Evolutionary conservation across 208 protist species (phyloP).

Genomic region (Leishmania martiniquensis): DNA sequence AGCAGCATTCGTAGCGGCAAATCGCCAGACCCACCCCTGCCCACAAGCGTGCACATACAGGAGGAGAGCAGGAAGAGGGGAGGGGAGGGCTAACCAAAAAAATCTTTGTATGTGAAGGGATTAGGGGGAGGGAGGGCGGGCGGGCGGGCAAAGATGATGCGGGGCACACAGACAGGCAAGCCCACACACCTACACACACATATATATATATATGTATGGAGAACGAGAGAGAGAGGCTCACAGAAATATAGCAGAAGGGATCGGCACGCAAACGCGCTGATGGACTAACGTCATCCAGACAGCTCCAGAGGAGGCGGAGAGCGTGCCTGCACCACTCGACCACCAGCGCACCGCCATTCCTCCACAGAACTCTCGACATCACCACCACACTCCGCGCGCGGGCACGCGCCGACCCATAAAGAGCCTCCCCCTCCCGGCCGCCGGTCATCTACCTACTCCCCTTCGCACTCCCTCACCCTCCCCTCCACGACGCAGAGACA

Average conservation of each 20-base stretch:
- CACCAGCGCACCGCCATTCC: neutral
- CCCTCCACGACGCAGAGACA: no score
- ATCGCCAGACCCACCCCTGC: no score
- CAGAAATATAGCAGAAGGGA: neutral
- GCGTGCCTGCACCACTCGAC: neutral
- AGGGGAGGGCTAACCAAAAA: neutral
- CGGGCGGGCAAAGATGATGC: neutral
- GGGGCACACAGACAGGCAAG: conserved; percentile 2
- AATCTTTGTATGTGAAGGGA: neutral
- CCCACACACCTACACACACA: neutral
- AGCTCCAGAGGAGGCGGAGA: neutral
- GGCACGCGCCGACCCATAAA: neutral
- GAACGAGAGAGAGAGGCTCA: neutral
- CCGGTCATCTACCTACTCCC: neutral
- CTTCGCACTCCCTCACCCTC: neutral
- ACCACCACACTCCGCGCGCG: neutral
- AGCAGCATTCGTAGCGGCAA: neutral
- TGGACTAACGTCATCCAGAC: no score
- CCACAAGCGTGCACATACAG: no score
- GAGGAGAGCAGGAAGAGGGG: neutral
- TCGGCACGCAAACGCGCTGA: neutral
- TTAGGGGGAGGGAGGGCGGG: neutral
- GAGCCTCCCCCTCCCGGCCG: neutral
- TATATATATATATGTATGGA: neutral
- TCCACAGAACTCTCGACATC: neutral